phyloP scores from a whole-genome alignment of 768 basidiomycete species.

The Naganishia vishniacii region DNA sequence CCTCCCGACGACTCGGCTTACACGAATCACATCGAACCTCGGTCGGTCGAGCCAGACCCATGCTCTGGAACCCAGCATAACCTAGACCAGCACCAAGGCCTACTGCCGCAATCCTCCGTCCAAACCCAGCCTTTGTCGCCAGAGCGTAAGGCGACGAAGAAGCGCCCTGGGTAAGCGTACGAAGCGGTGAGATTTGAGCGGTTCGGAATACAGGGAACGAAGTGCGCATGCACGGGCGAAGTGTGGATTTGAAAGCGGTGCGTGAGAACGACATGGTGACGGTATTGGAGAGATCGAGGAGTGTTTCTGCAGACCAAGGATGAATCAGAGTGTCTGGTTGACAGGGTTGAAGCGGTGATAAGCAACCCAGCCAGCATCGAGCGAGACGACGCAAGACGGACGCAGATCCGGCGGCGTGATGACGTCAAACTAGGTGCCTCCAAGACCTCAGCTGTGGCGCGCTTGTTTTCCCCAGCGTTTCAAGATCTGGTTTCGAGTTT shows the following conservation, averaged over 20 bases:
- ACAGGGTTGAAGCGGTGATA: no score
- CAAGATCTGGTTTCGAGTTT: no score
- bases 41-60: background rate
- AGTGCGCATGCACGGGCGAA: conserved; percentile 6
- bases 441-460: no score
- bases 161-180: background rate
- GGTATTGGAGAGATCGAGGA: no score
- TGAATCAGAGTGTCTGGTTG: no score
- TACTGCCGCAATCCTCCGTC: background rate
- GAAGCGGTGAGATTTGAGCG: background rate
- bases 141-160: background rate
- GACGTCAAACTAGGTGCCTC: no score
- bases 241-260: background rate
- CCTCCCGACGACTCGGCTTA: background rate
- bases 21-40: conserved; percentile 13
- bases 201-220: background rate
- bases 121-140: conserved; percentile 10
- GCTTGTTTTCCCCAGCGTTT: no score
- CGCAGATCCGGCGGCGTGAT: no score
- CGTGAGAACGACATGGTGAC: background rate
- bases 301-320: no score
- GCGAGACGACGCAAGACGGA: no score
- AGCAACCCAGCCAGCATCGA: no score
- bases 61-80: conserved; percentile 6
- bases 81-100: conserved; percentile 5